Evolutionary conservation across 192 early-diverging fungal species (phyloP).

Genomic region (Dispira parvispora): DNA sequence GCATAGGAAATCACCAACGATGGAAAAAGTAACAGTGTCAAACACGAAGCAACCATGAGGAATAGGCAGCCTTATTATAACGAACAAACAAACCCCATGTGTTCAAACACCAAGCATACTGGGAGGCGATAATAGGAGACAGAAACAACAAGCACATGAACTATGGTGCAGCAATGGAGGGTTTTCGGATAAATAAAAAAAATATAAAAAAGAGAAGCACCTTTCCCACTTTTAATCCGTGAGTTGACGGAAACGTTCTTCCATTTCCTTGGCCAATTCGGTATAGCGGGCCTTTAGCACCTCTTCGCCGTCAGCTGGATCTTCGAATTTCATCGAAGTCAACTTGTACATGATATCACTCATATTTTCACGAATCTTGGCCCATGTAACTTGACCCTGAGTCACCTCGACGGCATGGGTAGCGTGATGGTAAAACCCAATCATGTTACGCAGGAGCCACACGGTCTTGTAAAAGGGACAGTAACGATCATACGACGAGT

Average conservation of each 20-base stretch:
- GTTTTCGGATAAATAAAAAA: no score
- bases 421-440: conserved; percentile 90
- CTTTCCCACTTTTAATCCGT: conserved; percentile 48
- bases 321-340: conserved; percentile 99
- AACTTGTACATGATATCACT: conserved; percentile 90
- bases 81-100: no score
- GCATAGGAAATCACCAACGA: no score
- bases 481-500: conserved; percentile 95
- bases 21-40: no score
- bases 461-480: conserved; percentile 99
- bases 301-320: conserved; percentile 90
- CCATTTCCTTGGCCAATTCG: conserved; percentile 87
- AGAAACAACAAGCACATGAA: no score
- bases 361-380: conserved; percentile 84
- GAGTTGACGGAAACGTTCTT: conserved; percentile 78
- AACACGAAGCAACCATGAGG: no score
- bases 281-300: conserved; percentile 75
- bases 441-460: conserved; percentile 96
- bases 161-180: no score
- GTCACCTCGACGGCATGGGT: conserved; percentile 88
- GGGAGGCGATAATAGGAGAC: no score
- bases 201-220: no score
- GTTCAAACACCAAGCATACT: no score
- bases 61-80: no score
- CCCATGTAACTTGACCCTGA: conserved; percentile 80